These are phyloP conservation scores for Litsea cubeba DNA, from an alignment of 164 flowering plant genomes.

Conservation along the genomic window DNA sequence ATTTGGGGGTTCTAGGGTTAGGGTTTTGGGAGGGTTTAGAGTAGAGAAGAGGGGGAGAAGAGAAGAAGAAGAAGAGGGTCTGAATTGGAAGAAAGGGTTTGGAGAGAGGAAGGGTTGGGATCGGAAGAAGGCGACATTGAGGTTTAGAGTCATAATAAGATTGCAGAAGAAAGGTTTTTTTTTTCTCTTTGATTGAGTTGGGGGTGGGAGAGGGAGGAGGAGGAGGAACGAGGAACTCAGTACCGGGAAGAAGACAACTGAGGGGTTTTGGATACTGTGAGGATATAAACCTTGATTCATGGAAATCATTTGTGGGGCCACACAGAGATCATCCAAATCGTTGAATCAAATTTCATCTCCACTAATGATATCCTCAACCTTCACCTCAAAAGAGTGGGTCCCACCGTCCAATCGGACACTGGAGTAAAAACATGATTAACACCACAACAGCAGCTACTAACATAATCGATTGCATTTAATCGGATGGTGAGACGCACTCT, in stretches of 20 bases:
- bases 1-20: conserved; percentile 9
- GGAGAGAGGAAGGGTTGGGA: conserved; percentile 4
- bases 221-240: not conserved
- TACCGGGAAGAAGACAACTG: not conserved
- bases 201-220: not conserved
- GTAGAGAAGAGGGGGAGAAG: conserved; percentile 19
- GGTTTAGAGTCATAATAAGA: conserved; percentile 31
- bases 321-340: no score
- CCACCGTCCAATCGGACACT: no score
- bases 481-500: no score
- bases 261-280: not conserved
- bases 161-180: not conserved
- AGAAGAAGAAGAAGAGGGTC: conserved; percentile 2
- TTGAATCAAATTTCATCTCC: no score
- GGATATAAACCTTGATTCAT: no score
- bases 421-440: rapidly evolving
- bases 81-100: not conserved
- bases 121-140: conserved; percentile 24
- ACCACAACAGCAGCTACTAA: no score
- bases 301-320: no score
- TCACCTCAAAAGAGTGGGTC: no score
- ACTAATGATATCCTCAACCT: no score
- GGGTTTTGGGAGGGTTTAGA: conserved; percentile 12
- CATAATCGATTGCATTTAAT: no score
- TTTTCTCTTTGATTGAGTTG: not conserved